phyloP scores from a whole-genome alignment of 2,329 filamentous ascomycete genomes.

The Pestalotiopsis sp. region DNA sequence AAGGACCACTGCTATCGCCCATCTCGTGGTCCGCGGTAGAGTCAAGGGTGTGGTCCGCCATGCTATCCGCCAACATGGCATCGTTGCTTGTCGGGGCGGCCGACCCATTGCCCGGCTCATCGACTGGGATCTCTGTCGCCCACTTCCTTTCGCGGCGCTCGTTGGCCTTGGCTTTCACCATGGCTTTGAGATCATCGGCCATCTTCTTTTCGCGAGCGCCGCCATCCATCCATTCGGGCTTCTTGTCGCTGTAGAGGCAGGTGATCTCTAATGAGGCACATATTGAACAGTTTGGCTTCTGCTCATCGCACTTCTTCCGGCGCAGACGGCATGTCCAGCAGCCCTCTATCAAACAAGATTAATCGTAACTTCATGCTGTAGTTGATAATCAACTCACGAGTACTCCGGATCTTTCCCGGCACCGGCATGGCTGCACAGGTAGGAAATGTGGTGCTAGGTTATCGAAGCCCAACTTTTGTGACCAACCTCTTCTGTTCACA shows the following conservation, averaged over 20 bases:
- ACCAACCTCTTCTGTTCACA: too few species aligned
- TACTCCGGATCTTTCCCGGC: slow-evolving; percentile 12
- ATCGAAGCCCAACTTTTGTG: too few species aligned
- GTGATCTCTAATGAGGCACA: slow-evolving; percentile 59
- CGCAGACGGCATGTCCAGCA: slow-evolving; percentile 66
- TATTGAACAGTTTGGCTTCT: slow-evolving; percentile 50
- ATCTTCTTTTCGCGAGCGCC: slow-evolving; percentile 51
- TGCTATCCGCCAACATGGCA: slow-evolving; percentile 10
- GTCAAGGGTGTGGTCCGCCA: slow-evolving; percentile 11
- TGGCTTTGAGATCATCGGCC: slow-evolving; percentile 56
- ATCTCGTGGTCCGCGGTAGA: not conserved
- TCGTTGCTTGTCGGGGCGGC: not conserved
- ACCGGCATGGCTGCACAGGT: not conserved
- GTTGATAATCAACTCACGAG: slow-evolving; percentile 12
- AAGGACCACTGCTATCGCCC: slow-evolving; percentile 5
- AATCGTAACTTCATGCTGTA: not conserved
- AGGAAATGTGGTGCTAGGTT: too few species aligned
- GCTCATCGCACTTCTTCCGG: slow-evolving; percentile 64
- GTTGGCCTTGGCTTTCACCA: slow-evolving; percentile 58
- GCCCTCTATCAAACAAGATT: slow-evolving; percentile 39
- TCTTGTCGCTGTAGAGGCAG: slow-evolving; percentile 55
- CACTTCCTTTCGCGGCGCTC: slow-evolving; percentile 53
- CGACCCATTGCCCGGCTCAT: not conserved
- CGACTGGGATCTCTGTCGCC: slow-evolving; percentile 40
- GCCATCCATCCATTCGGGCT: slow-evolving; percentile 63